Base-by-base conservation (phyloP, 2,329 filamentous ascomycete species). In the Aspergillus spinulosporus region DNA sequence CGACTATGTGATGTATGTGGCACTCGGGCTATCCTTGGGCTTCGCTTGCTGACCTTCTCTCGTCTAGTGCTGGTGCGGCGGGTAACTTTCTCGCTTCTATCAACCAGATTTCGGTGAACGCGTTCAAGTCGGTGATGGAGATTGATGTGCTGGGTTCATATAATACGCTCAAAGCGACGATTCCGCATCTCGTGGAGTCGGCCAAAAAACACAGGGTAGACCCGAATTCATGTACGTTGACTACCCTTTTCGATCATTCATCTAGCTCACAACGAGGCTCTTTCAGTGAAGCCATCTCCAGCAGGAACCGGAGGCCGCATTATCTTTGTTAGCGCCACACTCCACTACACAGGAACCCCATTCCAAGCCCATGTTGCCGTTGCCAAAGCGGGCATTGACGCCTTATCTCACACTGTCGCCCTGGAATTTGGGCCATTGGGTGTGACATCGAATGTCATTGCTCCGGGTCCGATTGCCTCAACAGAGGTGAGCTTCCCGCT, bases 351-450 rank as follows among this genome's bases (percentile, higher is more conserved):
- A 0, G 92, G 91, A 37, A 85, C 88, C 74, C 88, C 92, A 0
- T 79, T 96, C 63, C 94, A 97, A 73, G 84, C 89, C 1, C 93
- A 97, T 74, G 92, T 93, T n/a, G 82, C 87, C 2, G 92, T 92
- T 1, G 93, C 94, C 56, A 99, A 99, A 76, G 89, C 93, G 0
- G 90, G 88, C 12, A 86, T 99, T 8, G 93, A 99, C 74, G 87
- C 91, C 1, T 83, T 99, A 68, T 88, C 89, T 57, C 83, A 86
- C 52, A 88, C 85, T 4, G 84, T 95, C 0, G 86, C 91, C 1
- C 84, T 99, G 52, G 94, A 99, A 74, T 94, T 94, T 70, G 93
- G 93, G 0, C 94, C 94, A 0, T 83, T 84, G 43, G 94, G 94
- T 11, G 77, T 97, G 32, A 92, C 89, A 1, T 90, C 88, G 54